phyloP scores from a whole-genome alignment of 1,284 basidiomycete genomes.

The Athelia psychrophila region DNA sequence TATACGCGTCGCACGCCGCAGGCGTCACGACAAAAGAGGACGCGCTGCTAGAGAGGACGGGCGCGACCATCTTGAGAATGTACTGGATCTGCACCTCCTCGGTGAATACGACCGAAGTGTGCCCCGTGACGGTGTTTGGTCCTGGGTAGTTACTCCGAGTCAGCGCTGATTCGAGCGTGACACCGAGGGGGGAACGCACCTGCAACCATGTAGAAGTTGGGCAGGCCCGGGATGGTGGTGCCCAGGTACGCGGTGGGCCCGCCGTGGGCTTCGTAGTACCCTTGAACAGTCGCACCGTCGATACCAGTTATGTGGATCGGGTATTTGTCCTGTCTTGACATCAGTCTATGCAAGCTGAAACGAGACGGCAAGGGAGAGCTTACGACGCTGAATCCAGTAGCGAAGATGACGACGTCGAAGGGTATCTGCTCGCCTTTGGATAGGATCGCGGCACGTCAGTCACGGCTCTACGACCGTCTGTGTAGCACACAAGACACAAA shows the following conservation, averaged over 20 bases:
- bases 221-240: conserved; percentile 38
- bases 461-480: too few relatives aligned
- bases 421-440: conserved; percentile 27
- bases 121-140: conserved; percentile 44
- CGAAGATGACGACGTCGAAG: conserved; percentile 36
- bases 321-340: conserved; percentile 25
- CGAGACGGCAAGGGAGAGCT: conserved; percentile 23
- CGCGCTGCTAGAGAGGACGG: conserved; percentile 29
- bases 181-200: conserved; percentile 21
- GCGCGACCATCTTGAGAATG: conserved; percentile 31
- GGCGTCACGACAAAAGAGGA: conserved; percentile 29
- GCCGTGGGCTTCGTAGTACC: conserved; percentile 33
- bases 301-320: conserved; percentile 27
- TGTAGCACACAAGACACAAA: too few relatives aligned
- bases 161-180: conserved; percentile 1
- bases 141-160: conserved; percentile 31
- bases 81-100: conserved; percentile 35
- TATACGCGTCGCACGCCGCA: conserved; percentile 38
- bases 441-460: not conserved
- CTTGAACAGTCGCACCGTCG: conserved; percentile 27
- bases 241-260: conserved; percentile 41
- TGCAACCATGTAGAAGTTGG: conserved; percentile 36
- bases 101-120: conserved; percentile 42
- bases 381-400: conserved; percentile 29
- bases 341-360: too few relatives aligned